Base-by-base conservation (phyloP, 179 eudicot species). In the Sideroxylon spinosum region DNA sequence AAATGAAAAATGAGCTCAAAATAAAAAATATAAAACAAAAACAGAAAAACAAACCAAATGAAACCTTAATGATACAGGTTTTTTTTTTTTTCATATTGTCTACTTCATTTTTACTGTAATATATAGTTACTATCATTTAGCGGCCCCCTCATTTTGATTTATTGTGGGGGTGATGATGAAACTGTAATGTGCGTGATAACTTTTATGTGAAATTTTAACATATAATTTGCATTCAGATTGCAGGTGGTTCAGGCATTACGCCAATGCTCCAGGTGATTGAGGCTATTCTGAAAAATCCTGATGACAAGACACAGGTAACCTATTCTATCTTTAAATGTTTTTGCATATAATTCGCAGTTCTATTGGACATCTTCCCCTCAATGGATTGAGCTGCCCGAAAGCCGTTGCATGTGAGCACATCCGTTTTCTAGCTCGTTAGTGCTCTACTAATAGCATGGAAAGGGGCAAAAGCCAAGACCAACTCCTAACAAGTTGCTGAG, bases 261-360 rank as follows among this genome's bases (percentile, higher is more conserved):
- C 99, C 99, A 65, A 95, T 95, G 99, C 97, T 95, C 78, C 99
- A 95, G 86, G 80, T 95, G 55, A 91, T 86, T 71, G 98, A 95
- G 83, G 97, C 94, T 72, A 88, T 93, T 63, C 87, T 95, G 67
- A 93, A 89, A 86, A 95, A 93, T 83, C 92, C 97, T 46, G 93
- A 93, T 81, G 99, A 95, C 78, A 88, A 80, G 57, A 95, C 98
- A 48, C 90, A 95, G 92, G 99, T 91, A 73, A 70, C 82, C 66
- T 71, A 8, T 78, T 71, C 37, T 28, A 63, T 26, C 73, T 75
- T 50, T 22, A n/a, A n/a, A 57, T 44, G 25, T 81, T 80, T 56
- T 20, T 14, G 12, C 16, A 9, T 32, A 70, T 76, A 37, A 17
- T 78, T 56, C 59, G 75, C 71, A 22, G 57, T 68, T 44, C 49